Evolutionary conservation across 768 basidiomycete species (phyloP).

Genomic region (Mycena floridula): DNA sequence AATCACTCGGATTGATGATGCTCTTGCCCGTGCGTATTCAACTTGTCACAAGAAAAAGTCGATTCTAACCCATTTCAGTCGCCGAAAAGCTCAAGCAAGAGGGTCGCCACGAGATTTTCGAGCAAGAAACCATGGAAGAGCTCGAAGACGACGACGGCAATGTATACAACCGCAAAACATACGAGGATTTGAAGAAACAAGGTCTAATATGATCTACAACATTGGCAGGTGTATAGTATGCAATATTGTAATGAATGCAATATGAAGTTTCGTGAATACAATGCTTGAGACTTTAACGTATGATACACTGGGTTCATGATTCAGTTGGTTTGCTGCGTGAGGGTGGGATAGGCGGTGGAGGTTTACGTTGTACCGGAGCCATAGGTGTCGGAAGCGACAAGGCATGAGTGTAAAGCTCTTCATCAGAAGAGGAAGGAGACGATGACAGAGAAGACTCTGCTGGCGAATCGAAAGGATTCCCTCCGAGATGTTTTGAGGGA

Average conservation of each 20-base stretch:
- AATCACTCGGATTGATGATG: constrained; percentile 96
- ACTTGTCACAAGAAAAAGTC: no score
- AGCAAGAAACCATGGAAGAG: constrained; percentile 95
- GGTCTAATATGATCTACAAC: constrained; percentile 72
- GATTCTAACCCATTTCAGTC: constrained; percentile 44
- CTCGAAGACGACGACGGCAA: constrained; percentile 98
- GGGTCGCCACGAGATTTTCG: constrained; percentile 89
- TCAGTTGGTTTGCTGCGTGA: no score
- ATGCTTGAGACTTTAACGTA: no score
- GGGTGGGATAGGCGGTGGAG: no score
- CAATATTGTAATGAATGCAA: no score
- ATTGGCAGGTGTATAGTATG: no score
- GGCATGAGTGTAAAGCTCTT: constrained; percentile 76
- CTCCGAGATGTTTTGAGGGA: constrained; percentile 14
- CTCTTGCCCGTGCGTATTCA: constrained; percentile 71
- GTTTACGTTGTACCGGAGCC: constrained; percentile 46
- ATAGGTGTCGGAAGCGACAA: constrained; percentile 66
- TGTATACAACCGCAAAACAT: constrained; percentile 97
- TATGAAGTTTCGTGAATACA: no score
- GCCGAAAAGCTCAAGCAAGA: constrained; percentile 97
- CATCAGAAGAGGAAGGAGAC: constrained; percentile 79
- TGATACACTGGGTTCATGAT: no score
- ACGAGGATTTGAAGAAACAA: constrained; percentile 94
- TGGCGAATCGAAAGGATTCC: constrained; percentile 74
- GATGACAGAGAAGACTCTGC: constrained; percentile 61